A percentile compares a stretch with the other conserved stretches of the same genome.
Conservation (phyloP, 2,329 filamentous ascomycete species). For the Fonsecaea monophora region DNA sequence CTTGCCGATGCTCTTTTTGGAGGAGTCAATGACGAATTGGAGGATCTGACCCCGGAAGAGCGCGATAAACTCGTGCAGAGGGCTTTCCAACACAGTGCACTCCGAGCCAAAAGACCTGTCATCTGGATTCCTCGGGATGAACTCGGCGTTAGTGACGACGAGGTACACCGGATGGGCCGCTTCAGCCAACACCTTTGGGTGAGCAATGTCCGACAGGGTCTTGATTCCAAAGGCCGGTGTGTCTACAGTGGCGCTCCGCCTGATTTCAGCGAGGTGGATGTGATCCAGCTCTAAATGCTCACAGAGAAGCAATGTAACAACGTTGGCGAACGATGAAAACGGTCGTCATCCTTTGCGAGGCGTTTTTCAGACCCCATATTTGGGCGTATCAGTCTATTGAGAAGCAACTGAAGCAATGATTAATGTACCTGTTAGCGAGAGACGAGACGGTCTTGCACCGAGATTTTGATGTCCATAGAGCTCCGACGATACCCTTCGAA, state of each 20-base stretch:
- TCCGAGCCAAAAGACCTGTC: conserved; percentile 81
- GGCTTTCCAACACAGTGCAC: conserved; percentile 88
- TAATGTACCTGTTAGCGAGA: background rate
- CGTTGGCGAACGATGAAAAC: background rate
- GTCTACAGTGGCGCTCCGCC: conserved; percentile 85
- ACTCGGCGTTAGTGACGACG: conserved; percentile 87
- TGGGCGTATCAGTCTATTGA: background rate
- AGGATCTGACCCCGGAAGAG: conserved; percentile 89
- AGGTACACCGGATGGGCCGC: conserved; percentile 76
- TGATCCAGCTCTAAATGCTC: conserved; percentile 73
- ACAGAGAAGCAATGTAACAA: background rate
- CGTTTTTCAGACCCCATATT: background rate
- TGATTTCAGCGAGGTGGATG: conserved; percentile 85
- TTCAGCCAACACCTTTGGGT: conserved; percentile 85
- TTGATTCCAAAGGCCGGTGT: conserved; percentile 82
- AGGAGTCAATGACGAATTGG: conserved; percentile 88
- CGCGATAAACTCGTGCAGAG: conserved; percentile 83
- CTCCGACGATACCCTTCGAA: background rate
- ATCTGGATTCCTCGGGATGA: conserved; percentile 95
- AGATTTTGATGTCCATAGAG: background rate
- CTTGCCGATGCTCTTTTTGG: conserved; percentile 85
- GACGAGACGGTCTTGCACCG: background rate
- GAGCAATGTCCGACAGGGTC: conserved; percentile 86
- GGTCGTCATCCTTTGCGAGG: background rate
- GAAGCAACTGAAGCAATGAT: background rate